A percentile compares a stretch with the other conserved stretches of the same genome.
phyloP scores from a whole-genome alignment of 2,329 filamentous ascomycete genomes.

The Arthroderma uncinatum region DNA sequence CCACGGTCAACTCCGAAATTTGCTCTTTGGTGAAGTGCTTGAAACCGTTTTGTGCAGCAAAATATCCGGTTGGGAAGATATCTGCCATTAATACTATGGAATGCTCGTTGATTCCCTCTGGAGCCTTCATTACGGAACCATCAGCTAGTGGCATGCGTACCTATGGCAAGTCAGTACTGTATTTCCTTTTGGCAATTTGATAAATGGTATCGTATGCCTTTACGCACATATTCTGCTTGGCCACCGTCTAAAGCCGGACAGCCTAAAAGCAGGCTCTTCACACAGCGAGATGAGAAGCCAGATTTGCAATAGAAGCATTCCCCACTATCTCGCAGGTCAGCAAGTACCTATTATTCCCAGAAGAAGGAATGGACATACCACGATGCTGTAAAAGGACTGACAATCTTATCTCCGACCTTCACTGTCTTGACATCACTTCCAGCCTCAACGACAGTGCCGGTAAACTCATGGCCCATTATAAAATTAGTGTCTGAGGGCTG shows the following conservation, averaged over 20 bases:
- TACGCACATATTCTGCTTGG: conserved; percentile 61
- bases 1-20: conserved; percentile 56
- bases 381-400: conserved; percentile 71
- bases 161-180: conserved; percentile 19
- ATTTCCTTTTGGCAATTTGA: not conserved
- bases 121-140: conserved; percentile 64
- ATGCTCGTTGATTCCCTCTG: conserved; percentile 58
- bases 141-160: conserved; percentile 71
- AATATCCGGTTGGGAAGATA: conserved; percentile 78
- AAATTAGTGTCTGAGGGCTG: conserved; percentile 56
- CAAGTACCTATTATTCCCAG: not conserved
- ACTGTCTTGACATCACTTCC: conserved; percentile 59
- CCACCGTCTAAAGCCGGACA: conserved; percentile 58
- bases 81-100: conserved; percentile 81
- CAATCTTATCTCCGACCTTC: conserved; percentile 63
- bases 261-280: conserved; percentile 59
- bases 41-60: conserved; percentile 69
- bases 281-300: conserved; percentile 66
- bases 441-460: conserved; percentile 58
- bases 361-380: conserved; percentile 43
- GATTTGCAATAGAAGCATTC: conserved; percentile 77
- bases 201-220: conserved; percentile 3
- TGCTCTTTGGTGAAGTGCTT: conserved; percentile 48
- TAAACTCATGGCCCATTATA: conserved; percentile 73
- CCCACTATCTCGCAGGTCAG: conserved; percentile 34